phyloP scores from a whole-genome alignment of 495 filamentous ascomycete genomes.

The Penicillium robsamsonii region DNA sequence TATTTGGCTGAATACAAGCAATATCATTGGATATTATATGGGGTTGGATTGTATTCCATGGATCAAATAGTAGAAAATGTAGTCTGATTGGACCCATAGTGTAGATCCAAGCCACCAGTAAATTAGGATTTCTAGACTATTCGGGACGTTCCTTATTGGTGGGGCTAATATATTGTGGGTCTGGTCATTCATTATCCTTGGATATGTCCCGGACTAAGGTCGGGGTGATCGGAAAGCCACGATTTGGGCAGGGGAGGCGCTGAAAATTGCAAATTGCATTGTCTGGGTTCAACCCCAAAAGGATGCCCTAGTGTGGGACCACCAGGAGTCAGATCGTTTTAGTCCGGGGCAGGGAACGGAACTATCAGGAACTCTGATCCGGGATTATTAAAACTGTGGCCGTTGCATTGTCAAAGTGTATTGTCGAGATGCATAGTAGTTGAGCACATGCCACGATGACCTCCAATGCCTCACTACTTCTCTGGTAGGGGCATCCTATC shows the following conservation, averaged over 20 bases:
- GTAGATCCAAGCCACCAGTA: background rate
- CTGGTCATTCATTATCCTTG: background rate
- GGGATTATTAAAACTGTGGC: background rate
- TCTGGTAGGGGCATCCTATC: background rate
- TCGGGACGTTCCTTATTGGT: conserved; percentile 4
- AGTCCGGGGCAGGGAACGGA: conserved; percentile 4
- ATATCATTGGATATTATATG: background rate
- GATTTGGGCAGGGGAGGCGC: background rate
- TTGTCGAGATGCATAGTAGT: background rate
- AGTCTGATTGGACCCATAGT: conserved; percentile 4
- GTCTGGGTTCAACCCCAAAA: background rate
- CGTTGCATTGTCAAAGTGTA: background rate
- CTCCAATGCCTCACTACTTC: background rate
- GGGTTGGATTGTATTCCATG: background rate
- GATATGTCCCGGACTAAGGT: background rate
- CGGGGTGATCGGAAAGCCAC: background rate
- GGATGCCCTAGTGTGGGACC: conserved; percentile 3
- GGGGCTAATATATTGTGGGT: background rate
- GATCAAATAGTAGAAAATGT: background rate
- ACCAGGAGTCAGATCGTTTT: conserved; percentile 4
- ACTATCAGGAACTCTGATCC: conserved; percentile 7
- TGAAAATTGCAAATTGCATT: background rate
- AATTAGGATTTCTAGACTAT: background rate
- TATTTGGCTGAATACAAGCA: background rate
- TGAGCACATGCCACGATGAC: background rate